Evolutionary conservation across 805 yeast genomes (phyloP), one percentile per base, ranked within the genome.

Genomic region (Starmerella floricola): DNA sequence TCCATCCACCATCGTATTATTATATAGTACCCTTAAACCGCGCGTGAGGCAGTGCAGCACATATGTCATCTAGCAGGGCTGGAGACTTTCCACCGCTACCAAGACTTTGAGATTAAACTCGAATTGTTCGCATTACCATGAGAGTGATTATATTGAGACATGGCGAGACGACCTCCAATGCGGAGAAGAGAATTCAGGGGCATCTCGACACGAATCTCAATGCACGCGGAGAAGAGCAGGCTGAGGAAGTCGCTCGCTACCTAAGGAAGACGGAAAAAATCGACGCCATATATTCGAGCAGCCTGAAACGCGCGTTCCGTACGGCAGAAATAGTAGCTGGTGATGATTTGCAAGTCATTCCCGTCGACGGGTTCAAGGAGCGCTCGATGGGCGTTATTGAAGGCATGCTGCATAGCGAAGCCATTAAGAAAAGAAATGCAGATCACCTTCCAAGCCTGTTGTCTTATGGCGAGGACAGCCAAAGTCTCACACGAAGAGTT

Each of bases 101-200:
- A n/a, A n/a, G n/a, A n/a, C n/a, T 24, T 24, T 8, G 27, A 24
- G 11, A 24, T 8, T 8, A 24, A 24, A 24, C 12, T 10, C 15
- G 15, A 15, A 4, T 13, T 13, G 12, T 12, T 8, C 21, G 10
- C 19, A 5, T 16, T 16, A 23, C 17, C 27, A 51, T 53, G 53
- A 29, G 48, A 11, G 27, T 54, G 13, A 26, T 46, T 3, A 23
- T 53, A 1, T 21, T 54, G 6, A 34, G 58, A 12, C 58, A 54
- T 29, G 58, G 58, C 31, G 56, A 54, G 29, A 54, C 58, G 1
- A 46, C 43, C 21, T 38, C 40, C 24, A 54, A 54, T 33, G 36
- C 28, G n/a, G 50, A 45, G 41, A 24, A 45, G 17, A 31, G 52
- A 2, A 40, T 53, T 13, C 58, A 54, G 36, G 58, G 58, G 15